Evolutionary conservation across 2,329 filamentous ascomycete species (phyloP).

Genomic region (Pyrenophora tritici-repentis): DNA sequence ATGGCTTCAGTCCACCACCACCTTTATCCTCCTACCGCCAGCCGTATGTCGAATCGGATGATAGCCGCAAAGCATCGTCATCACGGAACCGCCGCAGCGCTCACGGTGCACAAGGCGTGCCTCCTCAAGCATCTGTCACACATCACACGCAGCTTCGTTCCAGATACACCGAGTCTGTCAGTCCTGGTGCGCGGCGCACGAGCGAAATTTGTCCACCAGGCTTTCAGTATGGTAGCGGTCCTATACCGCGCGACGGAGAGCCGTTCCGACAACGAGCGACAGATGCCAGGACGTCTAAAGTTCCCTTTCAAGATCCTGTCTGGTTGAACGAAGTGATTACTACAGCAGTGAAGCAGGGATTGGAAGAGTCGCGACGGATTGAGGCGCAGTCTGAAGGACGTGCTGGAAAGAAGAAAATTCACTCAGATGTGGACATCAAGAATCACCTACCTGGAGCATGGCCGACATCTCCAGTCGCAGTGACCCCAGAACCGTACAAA

Average conservation of each 20-base stretch:
- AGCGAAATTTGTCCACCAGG: constrained; percentile 13
- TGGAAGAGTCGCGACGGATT: constrained; percentile 22
- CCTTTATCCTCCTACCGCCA: constrained; percentile 12
- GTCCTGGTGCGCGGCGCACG: constrained; percentile 9
- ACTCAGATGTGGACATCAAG: not conserved
- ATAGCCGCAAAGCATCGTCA: constrained; percentile 10
- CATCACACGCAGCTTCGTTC: constrained; percentile 3
- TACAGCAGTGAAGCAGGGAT: constrained; percentile 28
- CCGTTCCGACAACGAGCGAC: not conserved
- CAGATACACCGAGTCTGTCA: constrained; percentile 15
- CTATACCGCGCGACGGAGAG: constrained; percentile 22
- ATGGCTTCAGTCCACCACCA: constrained; percentile 7
- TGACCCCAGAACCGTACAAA: not conserved
- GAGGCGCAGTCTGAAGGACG: constrained; percentile 1
- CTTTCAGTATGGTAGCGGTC: constrained; percentile 37
- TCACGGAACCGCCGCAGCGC: constrained; percentile 1
- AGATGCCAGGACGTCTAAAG: not conserved
- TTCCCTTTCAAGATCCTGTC: constrained; percentile 14
- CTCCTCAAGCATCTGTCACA: not conserved
- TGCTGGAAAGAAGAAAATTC: not conserved
- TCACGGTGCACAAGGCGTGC: not conserved
- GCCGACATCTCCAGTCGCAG: constrained; percentile 23
- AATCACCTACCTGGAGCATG: constrained; percentile 33
- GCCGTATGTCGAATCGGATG: constrained; percentile 21
- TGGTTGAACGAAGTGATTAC: constrained; percentile 26